phyloP scores from a whole-genome alignment of 139 green algal species.

The Chlorella sp. region DNA sequence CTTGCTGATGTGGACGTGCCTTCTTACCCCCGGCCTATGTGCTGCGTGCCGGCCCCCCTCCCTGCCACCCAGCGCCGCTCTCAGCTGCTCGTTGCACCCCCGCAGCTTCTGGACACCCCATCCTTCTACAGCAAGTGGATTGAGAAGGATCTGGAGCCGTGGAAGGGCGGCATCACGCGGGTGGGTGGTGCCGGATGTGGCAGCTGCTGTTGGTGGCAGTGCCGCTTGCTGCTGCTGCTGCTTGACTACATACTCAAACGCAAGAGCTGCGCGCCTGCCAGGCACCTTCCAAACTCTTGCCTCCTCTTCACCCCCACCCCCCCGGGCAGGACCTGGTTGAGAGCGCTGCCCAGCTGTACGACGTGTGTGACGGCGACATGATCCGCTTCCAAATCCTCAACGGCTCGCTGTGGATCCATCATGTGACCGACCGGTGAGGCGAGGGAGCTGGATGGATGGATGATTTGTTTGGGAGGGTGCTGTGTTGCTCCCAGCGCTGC shows the following conservation, averaged over 20 bases:
- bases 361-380: slow-evolving; percentile 55
- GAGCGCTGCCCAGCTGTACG: slow-evolving; percentile 23
- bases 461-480: no score
- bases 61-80: neutral
- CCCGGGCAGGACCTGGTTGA: slow-evolving; percentile 45
- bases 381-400: slow-evolving; percentile 57
- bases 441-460: no score
- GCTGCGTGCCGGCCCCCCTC: no score
- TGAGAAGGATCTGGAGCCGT: slow-evolving; percentile 36
- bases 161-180: slow-evolving; percentile 41
- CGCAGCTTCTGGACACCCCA: neutral
- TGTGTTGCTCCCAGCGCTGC: no score
- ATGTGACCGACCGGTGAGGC: slow-evolving; percentile 50
- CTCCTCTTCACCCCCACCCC: no score
- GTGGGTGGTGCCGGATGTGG: neutral
- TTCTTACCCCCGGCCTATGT: neutral
- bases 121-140: slow-evolving; percentile 42
- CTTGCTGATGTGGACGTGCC: neutral
- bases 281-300: no score
- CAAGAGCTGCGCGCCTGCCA: no score
- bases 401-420: slow-evolving; percentile 53
- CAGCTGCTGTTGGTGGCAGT: neutral
- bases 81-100: neutral
- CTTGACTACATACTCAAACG: no score
- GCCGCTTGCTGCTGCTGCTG: no score